phyloP scores from a whole-genome alignment of 306 rosid genomes.

The Benincasa hispida region DNA sequence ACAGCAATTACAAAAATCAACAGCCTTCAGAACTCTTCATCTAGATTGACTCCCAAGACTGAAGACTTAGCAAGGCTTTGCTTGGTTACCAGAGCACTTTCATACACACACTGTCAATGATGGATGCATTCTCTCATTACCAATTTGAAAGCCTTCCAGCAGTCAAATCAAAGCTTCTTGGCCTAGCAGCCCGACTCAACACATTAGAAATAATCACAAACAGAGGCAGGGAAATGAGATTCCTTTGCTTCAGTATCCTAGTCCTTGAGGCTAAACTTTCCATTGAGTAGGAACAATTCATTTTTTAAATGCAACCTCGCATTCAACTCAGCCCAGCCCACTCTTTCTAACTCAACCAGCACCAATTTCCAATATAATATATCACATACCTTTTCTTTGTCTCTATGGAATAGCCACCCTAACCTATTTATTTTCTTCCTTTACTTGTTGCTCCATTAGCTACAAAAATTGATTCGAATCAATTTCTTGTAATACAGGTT shows the following conservation, averaged over 20 bases:
- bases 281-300: not conserved
- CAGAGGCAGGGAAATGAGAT: not conserved
- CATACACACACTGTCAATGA: too few relatives aligned
- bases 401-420: not conserved
- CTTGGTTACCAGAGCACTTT: not conserved
- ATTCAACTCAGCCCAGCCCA: not conserved
- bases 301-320: not conserved
- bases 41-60: not conserved
- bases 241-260: not conserved
- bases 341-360: not conserved
- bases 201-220: not conserved
- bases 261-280: not conserved
- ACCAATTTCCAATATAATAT: not conserved
- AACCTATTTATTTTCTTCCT: not conserved
- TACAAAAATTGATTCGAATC: not conserved
- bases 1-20: not conserved
- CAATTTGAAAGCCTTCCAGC: not conserved
- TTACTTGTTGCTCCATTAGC: not conserved
- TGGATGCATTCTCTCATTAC: not conserved
- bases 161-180: not conserved
- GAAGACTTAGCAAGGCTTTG: not conserved
- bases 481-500: not conserved
- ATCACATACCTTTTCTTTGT: not conserved
- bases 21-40: not conserved
- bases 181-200: not conserved